These are phyloP conservation scores for Microcyclospora tardicrescens DNA, from an alignment of 2,329 filamentous ascomycete genomes.

Conservation along the genomic window DNA sequence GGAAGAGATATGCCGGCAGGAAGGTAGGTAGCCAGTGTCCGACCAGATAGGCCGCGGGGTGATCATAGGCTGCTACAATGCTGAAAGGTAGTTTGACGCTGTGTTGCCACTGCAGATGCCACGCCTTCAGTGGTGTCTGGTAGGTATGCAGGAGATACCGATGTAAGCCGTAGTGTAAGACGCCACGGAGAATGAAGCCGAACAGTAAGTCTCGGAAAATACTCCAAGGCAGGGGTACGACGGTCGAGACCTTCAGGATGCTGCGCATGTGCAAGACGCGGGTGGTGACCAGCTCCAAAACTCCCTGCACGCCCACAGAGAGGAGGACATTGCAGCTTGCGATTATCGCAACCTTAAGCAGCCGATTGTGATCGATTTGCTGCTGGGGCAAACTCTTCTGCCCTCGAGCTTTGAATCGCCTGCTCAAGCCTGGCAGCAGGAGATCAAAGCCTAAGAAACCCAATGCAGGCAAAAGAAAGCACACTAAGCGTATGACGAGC, in stretches of 20 bases:
- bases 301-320: conserved; percentile 40
- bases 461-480: conserved; percentile 62
- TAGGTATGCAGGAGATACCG: conserved; percentile 51
- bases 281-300: conserved; percentile 43
- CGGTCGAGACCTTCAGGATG: conserved; percentile 44
- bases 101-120: conserved; percentile 47
- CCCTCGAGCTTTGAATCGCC: conserved; percentile 56
- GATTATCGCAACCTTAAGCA: conserved; percentile 41
- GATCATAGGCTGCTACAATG: conserved; percentile 53
- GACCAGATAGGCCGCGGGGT: conserved; percentile 52
- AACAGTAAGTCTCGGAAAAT: conserved; percentile 42
- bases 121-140: conserved; percentile 18
- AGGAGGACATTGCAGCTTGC: conserved; percentile 44
- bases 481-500: conserved; percentile 50
- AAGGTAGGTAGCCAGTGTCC: conserved; percentile 53
- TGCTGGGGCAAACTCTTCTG: conserved; percentile 33
- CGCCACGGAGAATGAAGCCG: conserved; percentile 45
- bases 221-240: conserved; percentile 49
- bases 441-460: conserved; percentile 62
- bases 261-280: conserved; percentile 40
- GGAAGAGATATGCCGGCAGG: conserved; percentile 50
- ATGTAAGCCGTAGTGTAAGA: conserved; percentile 62
- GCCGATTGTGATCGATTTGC: conserved; percentile 27
- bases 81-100: conserved; percentile 45
- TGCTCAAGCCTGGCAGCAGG: conserved; percentile 53